phyloP scores from a whole-genome alignment of 495 filamentous ascomycete species.

The Podospora sp. region DNA sequence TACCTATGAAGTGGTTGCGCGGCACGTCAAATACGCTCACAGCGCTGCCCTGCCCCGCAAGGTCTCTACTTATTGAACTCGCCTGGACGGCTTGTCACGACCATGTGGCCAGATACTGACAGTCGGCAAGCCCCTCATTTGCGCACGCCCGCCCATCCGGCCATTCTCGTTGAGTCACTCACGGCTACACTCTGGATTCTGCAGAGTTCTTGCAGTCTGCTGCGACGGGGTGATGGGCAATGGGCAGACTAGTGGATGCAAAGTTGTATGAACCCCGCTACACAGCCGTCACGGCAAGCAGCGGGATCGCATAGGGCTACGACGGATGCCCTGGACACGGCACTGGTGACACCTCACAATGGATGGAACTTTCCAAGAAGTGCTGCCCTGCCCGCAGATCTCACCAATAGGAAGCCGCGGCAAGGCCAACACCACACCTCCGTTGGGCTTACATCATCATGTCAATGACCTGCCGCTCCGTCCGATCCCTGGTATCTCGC shows the following conservation, averaged over 20 bases:
- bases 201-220: conserved; percentile 15
- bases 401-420: neutral
- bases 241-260: neutral
- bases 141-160: neutral
- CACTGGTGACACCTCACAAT: neutral
- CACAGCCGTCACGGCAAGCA: conserved; percentile 8
- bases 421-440: neutral
- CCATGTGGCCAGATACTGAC: neutral
- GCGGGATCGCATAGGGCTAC: conserved; percentile 12
- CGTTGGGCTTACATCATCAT: conserved; percentile 12
- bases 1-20: conserved; percentile 1
- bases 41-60: no score
- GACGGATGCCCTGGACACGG: neutral
- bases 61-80: neutral
- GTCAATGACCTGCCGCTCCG: neutral
- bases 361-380: neutral
- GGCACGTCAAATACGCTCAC: neutral
- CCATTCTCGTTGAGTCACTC: conserved; percentile 3
- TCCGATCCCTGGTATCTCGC: neutral
- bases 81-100: neutral
- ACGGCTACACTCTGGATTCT: neutral
- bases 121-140: neutral
- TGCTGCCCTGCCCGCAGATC: neutral
- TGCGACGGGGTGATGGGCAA: neutral
- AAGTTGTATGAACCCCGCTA: conserved; percentile 16